phyloP scores from a whole-genome alignment of 163 green algal species.

The Scenedesmus sp. region DNA sequence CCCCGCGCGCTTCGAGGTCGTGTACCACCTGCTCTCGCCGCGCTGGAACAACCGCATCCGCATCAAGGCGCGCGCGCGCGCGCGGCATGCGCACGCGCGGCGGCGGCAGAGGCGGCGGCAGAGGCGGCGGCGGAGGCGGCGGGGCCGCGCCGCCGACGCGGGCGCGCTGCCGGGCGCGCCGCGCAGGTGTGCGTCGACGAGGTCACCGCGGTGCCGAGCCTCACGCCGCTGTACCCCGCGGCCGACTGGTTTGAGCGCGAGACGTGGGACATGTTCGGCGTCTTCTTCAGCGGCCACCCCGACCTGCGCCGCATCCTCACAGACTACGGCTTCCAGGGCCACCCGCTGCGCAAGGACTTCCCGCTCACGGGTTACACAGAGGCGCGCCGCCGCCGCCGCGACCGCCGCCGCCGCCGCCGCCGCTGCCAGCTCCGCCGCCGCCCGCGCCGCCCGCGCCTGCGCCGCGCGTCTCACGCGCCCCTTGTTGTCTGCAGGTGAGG shows the following conservation, averaged over 20 bases:
- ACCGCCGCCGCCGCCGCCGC: too few relatives aligned
- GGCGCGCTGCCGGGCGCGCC: too few relatives aligned
- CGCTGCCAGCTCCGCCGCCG: too few relatives aligned
- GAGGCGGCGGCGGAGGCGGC: too few relatives aligned
- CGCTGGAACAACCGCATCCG: conserved; percentile 70
- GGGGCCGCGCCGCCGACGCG: too few relatives aligned
- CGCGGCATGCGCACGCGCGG: neutral
- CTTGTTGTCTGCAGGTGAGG: too few relatives aligned
- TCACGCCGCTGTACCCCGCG: conserved; percentile 49
- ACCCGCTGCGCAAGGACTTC: conserved; percentile 81
- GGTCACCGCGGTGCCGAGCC: conserved; percentile 64
- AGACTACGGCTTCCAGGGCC: conserved; percentile 78
- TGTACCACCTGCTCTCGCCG: conserved; percentile 68
- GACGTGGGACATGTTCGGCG: conserved; percentile 78
- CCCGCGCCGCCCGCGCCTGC: too few relatives aligned
- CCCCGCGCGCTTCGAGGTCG: conserved; percentile 71
- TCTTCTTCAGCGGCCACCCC: conserved; percentile 74
- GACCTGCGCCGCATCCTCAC: conserved; percentile 77
- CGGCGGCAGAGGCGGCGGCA: neutral
- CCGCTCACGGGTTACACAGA: conserved; percentile 75
- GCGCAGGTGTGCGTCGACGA: conserved; percentile 67
- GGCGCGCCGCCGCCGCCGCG: conserved; percentile 45
- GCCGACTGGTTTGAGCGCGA: conserved; percentile 80
- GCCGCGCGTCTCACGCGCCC: too few relatives aligned
- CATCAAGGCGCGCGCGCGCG: conserved; percentile 55